Conservation (phyloP, 768 basidiomycete genomes). For the Leccinellum rugosiceps region DNA sequence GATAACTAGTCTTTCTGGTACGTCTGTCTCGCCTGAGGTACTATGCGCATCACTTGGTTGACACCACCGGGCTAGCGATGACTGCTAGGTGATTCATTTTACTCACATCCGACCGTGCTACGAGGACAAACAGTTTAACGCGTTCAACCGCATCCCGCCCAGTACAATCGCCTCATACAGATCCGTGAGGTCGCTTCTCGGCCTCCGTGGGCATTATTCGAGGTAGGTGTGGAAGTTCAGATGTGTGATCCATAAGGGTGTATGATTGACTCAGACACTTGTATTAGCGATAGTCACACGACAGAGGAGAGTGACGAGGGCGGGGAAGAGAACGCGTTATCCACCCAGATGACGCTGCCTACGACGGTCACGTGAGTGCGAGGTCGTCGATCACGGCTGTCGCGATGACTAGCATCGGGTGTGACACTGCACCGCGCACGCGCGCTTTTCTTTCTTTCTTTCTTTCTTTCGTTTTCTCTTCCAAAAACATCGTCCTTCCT, state of each 20-base stretch:
- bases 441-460: no score
- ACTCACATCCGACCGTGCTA: no score
- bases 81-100: constrained; percentile 12
- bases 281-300: neutral
- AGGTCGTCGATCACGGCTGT: no score
- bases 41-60: neutral
- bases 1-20: constrained; percentile 6
- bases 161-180: constrained; percentile 18
- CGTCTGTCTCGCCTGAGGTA: neutral
- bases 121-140: no score
- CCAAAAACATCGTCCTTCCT: no score
- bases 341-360: neutral
- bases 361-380: neutral
- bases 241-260: no score
- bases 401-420: no score
- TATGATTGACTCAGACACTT: no score
- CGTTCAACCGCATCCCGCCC: no score
- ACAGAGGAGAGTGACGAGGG: neutral
- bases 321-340: neutral
- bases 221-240: no score
- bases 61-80: constrained; percentile 6
- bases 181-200: constrained; percentile 16
- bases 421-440: no score
- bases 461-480: no score
- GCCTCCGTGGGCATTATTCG: neutral